Conservation (phyloP, 1,139 yeast species). For the Protomyces macrosporus region DNA sequence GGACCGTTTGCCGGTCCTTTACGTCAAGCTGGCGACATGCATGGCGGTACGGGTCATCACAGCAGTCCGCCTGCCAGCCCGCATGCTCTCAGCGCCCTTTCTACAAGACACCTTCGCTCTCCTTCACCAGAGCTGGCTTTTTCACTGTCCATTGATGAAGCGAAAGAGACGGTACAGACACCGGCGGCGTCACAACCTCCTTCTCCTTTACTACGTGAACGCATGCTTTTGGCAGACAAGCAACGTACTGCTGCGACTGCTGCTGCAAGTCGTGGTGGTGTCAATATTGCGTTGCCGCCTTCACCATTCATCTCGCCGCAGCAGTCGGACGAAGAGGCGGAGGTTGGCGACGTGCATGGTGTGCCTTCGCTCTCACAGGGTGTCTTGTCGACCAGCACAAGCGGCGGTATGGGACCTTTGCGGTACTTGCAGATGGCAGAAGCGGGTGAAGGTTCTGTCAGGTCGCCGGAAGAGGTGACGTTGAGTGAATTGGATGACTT, state of each 20-base stretch:
- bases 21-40: neutral
- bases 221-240: neutral
- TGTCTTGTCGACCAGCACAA: neutral
- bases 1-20: slow-evolving; percentile 21
- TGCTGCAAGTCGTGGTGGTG: neutral
- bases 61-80: too few species aligned
- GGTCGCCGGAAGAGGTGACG: slow-evolving; percentile 21
- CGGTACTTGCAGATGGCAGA: neutral
- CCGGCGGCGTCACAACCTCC: slow-evolving; percentile 8
- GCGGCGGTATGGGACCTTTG: neutral
- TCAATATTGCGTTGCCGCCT: slow-evolving; percentile 22
- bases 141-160: slow-evolving; percentile 11
- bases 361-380: neutral
- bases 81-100: too few species aligned
- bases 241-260: neutral
- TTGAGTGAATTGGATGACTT: slow-evolving; percentile 14
- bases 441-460: neutral
- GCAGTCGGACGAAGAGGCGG: slow-evolving; percentile 1
- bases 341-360: neutral
- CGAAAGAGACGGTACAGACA: neutral
- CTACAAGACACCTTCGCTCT: neutral
- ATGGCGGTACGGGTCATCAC: too few species aligned
- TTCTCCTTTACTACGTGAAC: slow-evolving; percentile 4
- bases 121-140: slow-evolving; percentile 15
- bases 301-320: slow-evolving; percentile 23